Evolutionary conservation across 208 protist genomes (phyloP).

Genomic region (Porcisia deanei): DNA sequence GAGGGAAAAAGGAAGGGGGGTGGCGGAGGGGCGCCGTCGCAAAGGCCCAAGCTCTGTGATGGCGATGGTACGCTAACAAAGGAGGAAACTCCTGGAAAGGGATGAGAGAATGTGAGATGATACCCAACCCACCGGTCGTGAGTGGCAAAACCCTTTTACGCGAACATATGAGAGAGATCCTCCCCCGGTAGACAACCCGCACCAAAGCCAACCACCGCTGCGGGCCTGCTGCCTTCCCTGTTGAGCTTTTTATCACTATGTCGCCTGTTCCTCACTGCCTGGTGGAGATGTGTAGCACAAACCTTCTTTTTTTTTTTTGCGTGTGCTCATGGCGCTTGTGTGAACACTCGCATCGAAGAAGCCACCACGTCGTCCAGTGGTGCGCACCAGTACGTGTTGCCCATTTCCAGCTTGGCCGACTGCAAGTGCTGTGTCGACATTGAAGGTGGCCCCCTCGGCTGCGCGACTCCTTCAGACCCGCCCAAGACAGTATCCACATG

Average conservation of each 20-base stretch:
- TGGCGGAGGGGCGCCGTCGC: not conserved
- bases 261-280: too few relatives aligned
- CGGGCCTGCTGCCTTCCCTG: too few relatives aligned
- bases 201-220: too few relatives aligned
- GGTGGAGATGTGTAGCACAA: too few relatives aligned
- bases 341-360: slow-evolving; percentile 13
- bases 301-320: not conserved
- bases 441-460: too few relatives aligned
- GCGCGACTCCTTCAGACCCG: not conserved
- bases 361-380: slow-evolving; percentile 13
- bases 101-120: not conserved
- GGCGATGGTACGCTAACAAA: not conserved
- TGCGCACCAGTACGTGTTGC: slow-evolving; percentile 25
- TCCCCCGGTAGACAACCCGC: too few relatives aligned
- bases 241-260: too few relatives aligned
- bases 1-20: not conserved
- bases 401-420: not conserved
- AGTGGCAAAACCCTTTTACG: not conserved
- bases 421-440: not conserved
- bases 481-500: not conserved
- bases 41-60: not conserved
- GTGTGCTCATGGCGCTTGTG: not conserved
- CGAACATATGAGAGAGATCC: not conserved
- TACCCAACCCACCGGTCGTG: too few relatives aligned
- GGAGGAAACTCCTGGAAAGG: not conserved